phyloP scores from a whole-genome alignment of 768 basidiomycete species.

The Tricholoma terreum region DNA sequence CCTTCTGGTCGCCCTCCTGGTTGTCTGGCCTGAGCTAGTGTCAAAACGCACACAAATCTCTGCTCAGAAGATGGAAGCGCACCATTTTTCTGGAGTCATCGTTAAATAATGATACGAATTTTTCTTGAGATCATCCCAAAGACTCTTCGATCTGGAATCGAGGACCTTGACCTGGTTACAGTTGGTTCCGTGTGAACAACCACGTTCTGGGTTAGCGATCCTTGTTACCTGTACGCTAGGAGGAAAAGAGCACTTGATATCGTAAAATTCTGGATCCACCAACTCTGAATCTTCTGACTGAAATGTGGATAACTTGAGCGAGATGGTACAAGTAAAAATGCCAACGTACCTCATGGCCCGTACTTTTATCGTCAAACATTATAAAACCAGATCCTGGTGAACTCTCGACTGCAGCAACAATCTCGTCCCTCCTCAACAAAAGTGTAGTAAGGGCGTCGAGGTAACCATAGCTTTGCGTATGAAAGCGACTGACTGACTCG shows the following conservation, averaged over 20 bases:
- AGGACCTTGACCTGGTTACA: not conserved
- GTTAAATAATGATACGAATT: no score
- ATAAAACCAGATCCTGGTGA: not conserved
- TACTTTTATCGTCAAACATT: not conserved
- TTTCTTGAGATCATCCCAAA: no score
- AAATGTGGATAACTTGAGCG: no score
- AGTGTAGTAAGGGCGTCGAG: not conserved
- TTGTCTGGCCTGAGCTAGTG: no score
- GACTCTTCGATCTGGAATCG: not conserved
- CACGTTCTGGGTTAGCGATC: not conserved
- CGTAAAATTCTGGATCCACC: not conserved
- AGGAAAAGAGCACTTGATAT: not conserved
- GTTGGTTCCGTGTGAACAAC: not conserved
- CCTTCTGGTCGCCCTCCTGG: no score
- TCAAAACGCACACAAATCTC: no score
- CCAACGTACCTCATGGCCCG: not conserved
- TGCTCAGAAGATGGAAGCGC: no score
- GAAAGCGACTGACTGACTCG: not conserved
- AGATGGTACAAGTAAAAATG: no score
- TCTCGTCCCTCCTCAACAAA: not conserved
- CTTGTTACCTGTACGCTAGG: not conserved
- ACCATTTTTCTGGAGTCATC: no score
- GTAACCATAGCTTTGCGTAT: not conserved
- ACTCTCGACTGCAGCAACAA: not conserved
- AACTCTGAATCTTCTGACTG: no score